Base-by-base conservation (phyloP, 441 rosid species). In the Omphalea diandra region DNA sequence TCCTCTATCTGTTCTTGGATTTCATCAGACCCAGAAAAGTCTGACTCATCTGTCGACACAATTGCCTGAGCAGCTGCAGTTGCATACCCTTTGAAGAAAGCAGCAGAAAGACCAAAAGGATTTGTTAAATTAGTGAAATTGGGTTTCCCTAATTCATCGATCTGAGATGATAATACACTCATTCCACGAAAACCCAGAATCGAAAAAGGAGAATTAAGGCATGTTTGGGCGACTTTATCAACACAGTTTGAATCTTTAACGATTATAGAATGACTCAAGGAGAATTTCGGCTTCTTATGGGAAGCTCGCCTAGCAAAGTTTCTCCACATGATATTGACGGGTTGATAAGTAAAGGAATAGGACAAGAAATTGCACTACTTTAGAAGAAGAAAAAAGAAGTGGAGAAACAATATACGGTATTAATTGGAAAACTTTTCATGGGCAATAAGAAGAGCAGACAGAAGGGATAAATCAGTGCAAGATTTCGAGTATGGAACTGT, bases 21-120 rank as follows among this genome's bases (percentile, higher is more conserved):
- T 58, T 92, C 96, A 62, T 90, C 94, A 20, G 87, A 80, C 66
- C 93, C 92, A 7, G 94, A 88, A 17, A 84, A 80, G 41, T 92
- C 92, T 49, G 89, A 86, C 65, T 90, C 92, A 15, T 86, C 97
- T 14, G 87, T 87, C 0, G 93, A 87, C 70, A 74, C 79, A 65
- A 86, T 63, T 7, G 83, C 87, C 78, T 89, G 82, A 0, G 94
- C 96, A 44, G 85, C 79, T 20, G 82, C 82, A 35, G 84, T 79
- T 0, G 84, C 93, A 64, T 82, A 83, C 11, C 83, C 78, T 59
- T 80, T 84, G 50, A 60, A 27, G 55, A 36, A 11, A 31, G 58
- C 33, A 24, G 63, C 35, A 31, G 83, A 71, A 57, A 62, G 52
- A 7, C 75, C 72, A 43, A 75, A 63, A 59, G 73, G 38, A 40